These are phyloP conservation scores for Eurotiales sp. DNA, from an alignment of 2,329 filamentous ascomycete species.

Conservation along the genomic window DNA sequence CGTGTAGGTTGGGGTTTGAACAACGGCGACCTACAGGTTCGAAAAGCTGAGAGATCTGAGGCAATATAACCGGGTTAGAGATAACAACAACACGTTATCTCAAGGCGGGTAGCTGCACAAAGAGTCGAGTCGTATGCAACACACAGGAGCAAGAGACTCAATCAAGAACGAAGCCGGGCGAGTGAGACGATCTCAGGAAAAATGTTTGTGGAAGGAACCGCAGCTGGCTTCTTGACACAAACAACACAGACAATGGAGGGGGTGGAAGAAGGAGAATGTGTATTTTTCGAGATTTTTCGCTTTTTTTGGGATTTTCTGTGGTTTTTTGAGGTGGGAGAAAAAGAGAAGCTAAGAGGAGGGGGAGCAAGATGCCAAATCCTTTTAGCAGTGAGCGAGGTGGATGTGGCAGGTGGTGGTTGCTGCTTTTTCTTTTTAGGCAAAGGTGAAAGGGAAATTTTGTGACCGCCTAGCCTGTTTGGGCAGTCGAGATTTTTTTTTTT, in stretches of 20 bases:
- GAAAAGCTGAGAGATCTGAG: slow-evolving; percentile 6
- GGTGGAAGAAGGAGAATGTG: slow-evolving; percentile 11
- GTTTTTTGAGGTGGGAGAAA: slow-evolving; percentile 28
- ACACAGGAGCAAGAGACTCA: slow-evolving; percentile 5
- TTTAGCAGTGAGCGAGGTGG: slow-evolving; percentile 18
- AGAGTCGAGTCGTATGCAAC: slow-evolving; percentile 7
- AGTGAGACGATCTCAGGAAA: slow-evolving; percentile 19
- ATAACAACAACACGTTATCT: neutral
- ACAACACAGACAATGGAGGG: slow-evolving; percentile 31
- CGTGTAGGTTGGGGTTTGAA: neutral
- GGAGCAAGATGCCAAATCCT: slow-evolving; percentile 20
- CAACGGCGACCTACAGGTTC: slow-evolving; percentile 6
- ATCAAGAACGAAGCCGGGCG: neutral
- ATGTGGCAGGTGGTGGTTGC: slow-evolving; percentile 15
- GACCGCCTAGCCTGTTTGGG: slow-evolving; percentile 13
- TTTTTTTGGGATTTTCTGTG: slow-evolving; percentile 35
- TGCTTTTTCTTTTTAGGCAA: slow-evolving; percentile 26
- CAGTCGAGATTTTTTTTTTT: slow-evolving; percentile 1
- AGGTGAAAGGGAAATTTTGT: slow-evolving; percentile 28
- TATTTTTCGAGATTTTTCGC: slow-evolving; percentile 35
- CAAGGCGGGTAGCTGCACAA: slow-evolving; percentile 2
- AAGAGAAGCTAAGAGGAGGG: slow-evolving; percentile 23
- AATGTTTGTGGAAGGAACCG: slow-evolving; percentile 17
- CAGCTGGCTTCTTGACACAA: slow-evolving; percentile 19
- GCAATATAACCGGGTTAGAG: slow-evolving; percentile 1